Base-by-base conservation (phyloP, 192 early-diverging fungal genomes). In the Funneliformis mosseae region DNA sequence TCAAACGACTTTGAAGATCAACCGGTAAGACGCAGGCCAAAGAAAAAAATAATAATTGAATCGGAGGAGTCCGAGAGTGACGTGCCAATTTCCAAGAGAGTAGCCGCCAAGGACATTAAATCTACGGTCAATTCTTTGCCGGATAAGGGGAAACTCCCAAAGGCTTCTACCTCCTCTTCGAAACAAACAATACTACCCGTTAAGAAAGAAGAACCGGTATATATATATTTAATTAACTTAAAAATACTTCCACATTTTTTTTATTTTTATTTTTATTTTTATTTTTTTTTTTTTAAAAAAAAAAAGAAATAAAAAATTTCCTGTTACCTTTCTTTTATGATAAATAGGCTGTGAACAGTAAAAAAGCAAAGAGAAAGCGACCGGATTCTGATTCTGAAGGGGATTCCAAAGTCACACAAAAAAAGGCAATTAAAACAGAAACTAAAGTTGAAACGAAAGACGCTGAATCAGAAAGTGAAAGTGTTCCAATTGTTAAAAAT, bases 281-380 rank as follows among this genome's bases (percentile, higher is more conserved):
- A 3, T 28, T 28, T 64, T 64, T 28, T 28, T 28, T 27, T 28
- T 0, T 12, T 25, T 28, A 62, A 62, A 23, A 62, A 18, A n/a
- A 8, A 18, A 23, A 18, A 62, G 12, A 23, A 18, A 23, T 62
- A 23, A 3, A 61, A 8, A 23, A 18, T 18, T 23, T 18, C 8
- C 1, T 62, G 8, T 62, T 62, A 23, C 4, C 18, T 62, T 66
- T 66, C 9, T 66, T 27, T 66, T 66, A 64, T 55, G 16, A 55
- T 55, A 55, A 55, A 55, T 55, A 55, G 50, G 50, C 18, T n/a
- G 21, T 66, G 63, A 25, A 64, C 4, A 21, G 63, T 64, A 64
- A 64, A 21, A 14, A 33, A 33, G 27, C 39, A 43, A 71, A 71
- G 39, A 39, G 69, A 42, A 71, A n/a, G 41, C 69, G 69, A 71